A percentile compares a stretch with the other conserved stretches of the same genome.
phyloP scores from a whole-genome alignment of 2,329 filamentous ascomycete species.

The Anisogramma anomala region DNA sequence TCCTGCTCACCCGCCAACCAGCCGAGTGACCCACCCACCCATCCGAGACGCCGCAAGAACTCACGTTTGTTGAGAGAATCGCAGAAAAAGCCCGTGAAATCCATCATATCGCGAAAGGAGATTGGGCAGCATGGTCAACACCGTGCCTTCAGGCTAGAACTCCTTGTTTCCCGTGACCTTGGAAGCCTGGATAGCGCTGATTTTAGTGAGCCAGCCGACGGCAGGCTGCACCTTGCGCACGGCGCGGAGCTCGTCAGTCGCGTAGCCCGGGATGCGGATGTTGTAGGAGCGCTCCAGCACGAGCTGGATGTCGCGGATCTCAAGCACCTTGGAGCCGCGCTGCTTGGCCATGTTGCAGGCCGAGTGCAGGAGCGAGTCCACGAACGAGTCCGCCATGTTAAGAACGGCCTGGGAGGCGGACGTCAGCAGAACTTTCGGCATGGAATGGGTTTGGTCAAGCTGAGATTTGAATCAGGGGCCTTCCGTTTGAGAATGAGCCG shows the following conservation, averaged over 20 bases:
- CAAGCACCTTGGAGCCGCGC: slow-evolving; percentile 77
- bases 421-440: background rate
- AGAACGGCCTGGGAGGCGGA: slow-evolving; percentile 57
- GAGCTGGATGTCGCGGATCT: slow-evolving; percentile 76
- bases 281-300: slow-evolving; percentile 78
- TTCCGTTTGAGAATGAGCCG: no score
- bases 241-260: slow-evolving; percentile 84
- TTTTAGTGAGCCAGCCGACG: slow-evolving; percentile 85
- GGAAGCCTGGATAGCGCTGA: slow-evolving; percentile 89
- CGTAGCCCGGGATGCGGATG: slow-evolving; percentile 87
- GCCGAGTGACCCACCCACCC: background rate
- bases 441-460: background rate
- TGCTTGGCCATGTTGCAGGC: slow-evolving; percentile 91
- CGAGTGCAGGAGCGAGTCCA: slow-evolving; percentile 77
- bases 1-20: no score
- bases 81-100: no score
- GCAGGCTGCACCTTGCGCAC: slow-evolving; percentile 89
- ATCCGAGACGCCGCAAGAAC: background rate
- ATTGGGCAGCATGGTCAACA: no score
- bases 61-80: no score
- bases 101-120: no score
- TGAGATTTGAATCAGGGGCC: background rate
- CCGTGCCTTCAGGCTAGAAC: no score
- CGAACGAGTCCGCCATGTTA: slow-evolving; percentile 82
- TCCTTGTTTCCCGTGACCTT: slow-evolving; percentile 62